Conservation (phyloP, 495 filamentous ascomycete genomes). For the Glutinoglossum americanum region DNA sequence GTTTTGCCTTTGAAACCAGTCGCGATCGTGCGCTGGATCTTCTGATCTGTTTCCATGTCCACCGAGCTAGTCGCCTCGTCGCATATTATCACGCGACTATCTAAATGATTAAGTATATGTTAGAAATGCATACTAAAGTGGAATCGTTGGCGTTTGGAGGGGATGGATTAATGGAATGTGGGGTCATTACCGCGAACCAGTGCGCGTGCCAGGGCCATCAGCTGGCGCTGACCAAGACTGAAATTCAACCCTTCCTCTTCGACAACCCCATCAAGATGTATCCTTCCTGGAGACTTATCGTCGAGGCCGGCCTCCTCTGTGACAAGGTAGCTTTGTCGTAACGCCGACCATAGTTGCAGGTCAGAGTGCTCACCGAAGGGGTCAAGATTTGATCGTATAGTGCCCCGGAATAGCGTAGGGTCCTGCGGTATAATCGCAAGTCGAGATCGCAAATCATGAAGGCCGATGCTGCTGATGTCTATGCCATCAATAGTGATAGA, state of each 20-base stretch:
- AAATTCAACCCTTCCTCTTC: constrained; percentile 93
- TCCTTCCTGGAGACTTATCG: constrained; percentile 27
- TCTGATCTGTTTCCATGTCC: constrained; percentile 89
- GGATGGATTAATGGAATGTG: too few relatives aligned
- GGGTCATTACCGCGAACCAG: constrained; percentile 72
- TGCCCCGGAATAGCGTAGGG: constrained; percentile 83
- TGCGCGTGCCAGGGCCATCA: constrained; percentile 84
- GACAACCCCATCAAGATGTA: constrained; percentile 68
- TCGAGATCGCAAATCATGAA: constrained; percentile 68
- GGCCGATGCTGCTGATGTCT: constrained; percentile 64
- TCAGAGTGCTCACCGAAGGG: constrained; percentile 79
- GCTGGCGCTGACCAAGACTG: constrained; percentile 84
- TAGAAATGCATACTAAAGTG: too few relatives aligned
- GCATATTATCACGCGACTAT: too few relatives aligned
- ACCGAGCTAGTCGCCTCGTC: constrained; percentile 88
- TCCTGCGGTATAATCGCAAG: constrained; percentile 94
- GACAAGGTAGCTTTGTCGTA: constrained; percentile 63
- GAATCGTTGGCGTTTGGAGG: too few relatives aligned
- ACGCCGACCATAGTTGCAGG: constrained; percentile 67
- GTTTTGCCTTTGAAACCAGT: constrained; percentile 76
- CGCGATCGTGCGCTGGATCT: constrained; percentile 82
- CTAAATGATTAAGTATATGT: too few relatives aligned
- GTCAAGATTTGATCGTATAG: constrained; percentile 76
- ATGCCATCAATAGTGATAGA: constrained; percentile 77
- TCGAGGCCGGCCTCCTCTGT: constrained; percentile 14